phyloP scores from a whole-genome alignment of 2,329 filamentous ascomycete species.

The Ophiostoma ulmi region DNA sequence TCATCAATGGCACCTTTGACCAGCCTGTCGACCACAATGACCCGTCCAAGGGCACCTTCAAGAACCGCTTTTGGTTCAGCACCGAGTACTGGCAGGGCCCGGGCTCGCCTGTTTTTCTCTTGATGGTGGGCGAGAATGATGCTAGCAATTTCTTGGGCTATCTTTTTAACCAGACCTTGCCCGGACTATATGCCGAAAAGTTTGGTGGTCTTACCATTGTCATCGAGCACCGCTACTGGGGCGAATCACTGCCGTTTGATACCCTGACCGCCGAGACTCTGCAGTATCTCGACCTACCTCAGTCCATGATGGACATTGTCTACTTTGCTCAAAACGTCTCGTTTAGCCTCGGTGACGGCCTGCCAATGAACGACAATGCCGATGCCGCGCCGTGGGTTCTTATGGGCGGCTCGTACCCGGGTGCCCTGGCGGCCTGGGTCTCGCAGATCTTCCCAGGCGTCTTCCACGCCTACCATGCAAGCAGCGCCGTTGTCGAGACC shows the following conservation, averaged over 20 bases:
- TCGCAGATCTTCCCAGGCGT: conserved; percentile 47
- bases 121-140: conserved; percentile 37
- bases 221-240: conserved; percentile 43
- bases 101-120: conserved; percentile 39
- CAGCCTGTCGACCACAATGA: conserved; percentile 41
- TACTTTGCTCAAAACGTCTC: conserved; percentile 41
- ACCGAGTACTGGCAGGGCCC: conserved; percentile 38
- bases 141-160: conserved; percentile 29
- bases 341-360: conserved; percentile 36
- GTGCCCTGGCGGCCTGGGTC: conserved; percentile 51
- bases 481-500: conserved; percentile 50
- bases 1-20: conserved; percentile 32
- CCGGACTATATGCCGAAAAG: conserved; percentile 37
- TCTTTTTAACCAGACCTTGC: conserved; percentile 34
- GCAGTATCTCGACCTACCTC: conserved; percentile 39
- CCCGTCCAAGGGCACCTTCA: conserved; percentile 39
- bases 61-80: conserved; percentile 40
- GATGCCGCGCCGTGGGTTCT: conserved; percentile 51
- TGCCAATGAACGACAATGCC: conserved; percentile 37
- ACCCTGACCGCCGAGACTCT: conserved; percentile 37
- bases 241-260: conserved; percentile 37
- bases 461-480: conserved; percentile 54
- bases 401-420: conserved; percentile 53
- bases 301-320: conserved; percentile 39
- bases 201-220: conserved; percentile 39